Evolutionary conservation across 163 green algal genomes (phyloP).

Genomic region (Scenedesmus sp.): DNA sequence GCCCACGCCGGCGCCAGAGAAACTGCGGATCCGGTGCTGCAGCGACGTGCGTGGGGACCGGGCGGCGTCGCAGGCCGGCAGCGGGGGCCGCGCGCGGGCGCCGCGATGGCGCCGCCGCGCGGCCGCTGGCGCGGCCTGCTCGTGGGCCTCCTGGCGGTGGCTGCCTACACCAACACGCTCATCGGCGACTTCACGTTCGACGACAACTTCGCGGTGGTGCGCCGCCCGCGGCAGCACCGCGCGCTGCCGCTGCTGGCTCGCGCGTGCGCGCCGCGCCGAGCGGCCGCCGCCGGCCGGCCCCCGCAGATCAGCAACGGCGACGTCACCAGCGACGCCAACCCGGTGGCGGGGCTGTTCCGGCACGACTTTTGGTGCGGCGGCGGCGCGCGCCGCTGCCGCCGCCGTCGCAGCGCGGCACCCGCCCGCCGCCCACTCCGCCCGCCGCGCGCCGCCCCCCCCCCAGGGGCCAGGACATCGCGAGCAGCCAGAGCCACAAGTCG

Average conservation of each 20-base stretch:
- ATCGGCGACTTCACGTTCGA: constrained; percentile 73
- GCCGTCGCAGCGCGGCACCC: too few species aligned
- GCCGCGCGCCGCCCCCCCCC: too few species aligned
- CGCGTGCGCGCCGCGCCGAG: not conserved
- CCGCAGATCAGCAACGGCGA: constrained; percentile 72
- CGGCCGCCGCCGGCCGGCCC: too few species aligned
- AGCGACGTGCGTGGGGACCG: too few species aligned
- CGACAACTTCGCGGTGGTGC: constrained; percentile 77
- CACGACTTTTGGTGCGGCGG: constrained; percentile 76
- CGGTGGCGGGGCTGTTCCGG: constrained; percentile 50
- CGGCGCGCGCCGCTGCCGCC: not conserved
- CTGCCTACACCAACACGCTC: constrained; percentile 69
- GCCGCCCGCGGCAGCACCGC: constrained; percentile 3
- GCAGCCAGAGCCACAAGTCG: constrained; percentile 77
- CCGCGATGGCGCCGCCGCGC: not conserved
- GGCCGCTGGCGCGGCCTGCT: not conserved
- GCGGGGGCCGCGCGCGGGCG: too few species aligned
- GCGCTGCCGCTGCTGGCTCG: not conserved
- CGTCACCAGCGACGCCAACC: constrained; percentile 55
- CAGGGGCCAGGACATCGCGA: constrained; percentile 76
- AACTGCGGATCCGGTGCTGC: too few species aligned
- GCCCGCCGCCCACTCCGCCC: too few species aligned
- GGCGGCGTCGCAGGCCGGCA: too few species aligned
- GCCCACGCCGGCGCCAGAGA: too few species aligned
- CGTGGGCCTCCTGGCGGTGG: constrained; percentile 35